Conservation (phyloP, 1,284 basidiomycete genomes). For the Agroathelia rolfsii region DNA sequence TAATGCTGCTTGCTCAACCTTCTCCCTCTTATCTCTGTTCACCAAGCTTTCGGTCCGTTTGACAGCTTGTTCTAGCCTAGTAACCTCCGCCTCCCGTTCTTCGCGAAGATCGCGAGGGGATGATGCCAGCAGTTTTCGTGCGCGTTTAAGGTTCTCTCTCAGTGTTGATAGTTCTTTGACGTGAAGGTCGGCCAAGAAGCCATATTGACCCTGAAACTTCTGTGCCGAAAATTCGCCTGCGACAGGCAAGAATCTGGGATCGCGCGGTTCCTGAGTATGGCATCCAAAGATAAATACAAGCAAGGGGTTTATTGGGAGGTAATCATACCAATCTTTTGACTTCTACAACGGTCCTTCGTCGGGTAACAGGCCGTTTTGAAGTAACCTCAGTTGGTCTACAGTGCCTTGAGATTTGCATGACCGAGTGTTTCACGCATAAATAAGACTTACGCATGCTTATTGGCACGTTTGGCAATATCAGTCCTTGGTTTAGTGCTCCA, state of each 20-base stretch:
- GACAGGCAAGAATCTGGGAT: constrained; percentile 82
- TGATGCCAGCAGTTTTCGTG: constrained; percentile 55
- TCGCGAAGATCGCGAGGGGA: constrained; percentile 57
- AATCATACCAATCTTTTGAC: constrained; percentile 56
- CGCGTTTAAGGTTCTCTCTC: constrained; percentile 55
- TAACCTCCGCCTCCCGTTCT: constrained; percentile 62
- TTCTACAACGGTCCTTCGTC: constrained; percentile 71
- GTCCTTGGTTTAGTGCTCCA: constrained; percentile 30
- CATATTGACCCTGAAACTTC: constrained; percentile 69
- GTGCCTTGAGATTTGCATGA: constrained; percentile 2
- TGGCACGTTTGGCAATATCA: constrained; percentile 52
- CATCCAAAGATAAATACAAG: too few relatives aligned
- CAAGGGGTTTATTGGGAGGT: constrained; percentile 8
- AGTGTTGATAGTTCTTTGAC: constrained; percentile 59
- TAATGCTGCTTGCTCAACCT: constrained; percentile 60
- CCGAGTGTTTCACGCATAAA: constrained; percentile 2
- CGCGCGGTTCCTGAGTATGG: constrained; percentile 72
- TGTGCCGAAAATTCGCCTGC: constrained; percentile 63
- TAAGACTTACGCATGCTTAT: constrained; percentile 80
- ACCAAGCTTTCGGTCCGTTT: constrained; percentile 73
- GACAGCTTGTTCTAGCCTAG: constrained; percentile 68
- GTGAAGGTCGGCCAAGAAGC: constrained; percentile 69
- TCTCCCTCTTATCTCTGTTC: constrained; percentile 65
- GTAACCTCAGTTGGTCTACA: constrained; percentile 82
- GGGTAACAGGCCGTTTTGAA: constrained; percentile 80